Conservation (phyloP, 2,329 filamentous ascomycete genomes). For the Fusarium sp. region DNA sequence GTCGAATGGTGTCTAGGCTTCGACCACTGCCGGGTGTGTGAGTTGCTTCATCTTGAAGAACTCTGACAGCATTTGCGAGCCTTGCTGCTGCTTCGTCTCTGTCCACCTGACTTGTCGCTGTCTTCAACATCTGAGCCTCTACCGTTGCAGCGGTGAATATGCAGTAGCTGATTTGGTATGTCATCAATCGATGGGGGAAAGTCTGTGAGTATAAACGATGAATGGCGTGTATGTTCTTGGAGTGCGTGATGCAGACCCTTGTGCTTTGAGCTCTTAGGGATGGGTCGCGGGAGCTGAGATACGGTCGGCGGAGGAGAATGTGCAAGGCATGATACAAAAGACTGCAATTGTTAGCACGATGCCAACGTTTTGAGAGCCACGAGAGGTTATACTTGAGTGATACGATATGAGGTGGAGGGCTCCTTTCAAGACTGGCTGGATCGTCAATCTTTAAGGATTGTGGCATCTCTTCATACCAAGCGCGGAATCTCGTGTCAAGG, state of each 20-base stretch:
- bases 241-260: not conserved
- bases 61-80: not conserved
- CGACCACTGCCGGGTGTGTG: not conserved
- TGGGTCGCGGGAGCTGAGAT: not conserved
- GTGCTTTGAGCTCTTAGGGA: not conserved
- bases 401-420: not conserved
- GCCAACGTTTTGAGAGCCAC: too few species aligned
- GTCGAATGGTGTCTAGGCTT: not conserved
- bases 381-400: not conserved
- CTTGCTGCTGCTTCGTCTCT: not conserved
- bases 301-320: not conserved
- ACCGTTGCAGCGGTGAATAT: constrained; percentile 38
- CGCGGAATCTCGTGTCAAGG: not conserved
- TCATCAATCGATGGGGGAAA: constrained; percentile 41
- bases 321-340: not conserved
- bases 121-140: constrained; percentile 27
- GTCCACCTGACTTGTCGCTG: not conserved
- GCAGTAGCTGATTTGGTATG: constrained; percentile 45
- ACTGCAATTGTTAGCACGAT: not conserved
- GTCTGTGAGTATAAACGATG: constrained; percentile 31
- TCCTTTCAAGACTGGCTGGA: not conserved
- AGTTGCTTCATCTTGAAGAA: constrained; percentile 2
- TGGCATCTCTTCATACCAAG: not conserved
- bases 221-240: constrained; percentile 12
- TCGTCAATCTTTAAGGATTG: not conserved